Evolutionary conservation across 2,329 filamentous ascomycete genomes (phyloP).

Genomic region (Didymella segeticola): DNA sequence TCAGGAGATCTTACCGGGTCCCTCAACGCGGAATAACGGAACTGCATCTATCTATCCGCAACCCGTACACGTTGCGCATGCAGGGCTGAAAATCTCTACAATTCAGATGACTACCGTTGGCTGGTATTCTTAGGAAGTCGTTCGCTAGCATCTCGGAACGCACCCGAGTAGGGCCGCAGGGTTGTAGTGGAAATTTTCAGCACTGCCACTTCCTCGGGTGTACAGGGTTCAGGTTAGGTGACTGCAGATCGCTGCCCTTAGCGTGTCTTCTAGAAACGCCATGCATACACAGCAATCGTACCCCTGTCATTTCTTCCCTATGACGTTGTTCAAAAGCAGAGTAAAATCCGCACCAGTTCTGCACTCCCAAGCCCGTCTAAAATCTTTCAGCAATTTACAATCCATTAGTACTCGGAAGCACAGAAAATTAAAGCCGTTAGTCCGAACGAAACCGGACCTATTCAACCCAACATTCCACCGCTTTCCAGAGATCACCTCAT

Average conservation of each 20-base stretch:
- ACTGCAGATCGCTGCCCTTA: conserved; percentile 24
- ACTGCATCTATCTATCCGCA: conserved; percentile 3
- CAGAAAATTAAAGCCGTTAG: conserved; percentile 31
- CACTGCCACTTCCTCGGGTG: conserved; percentile 15
- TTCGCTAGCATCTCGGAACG: conserved; percentile 27
- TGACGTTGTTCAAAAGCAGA: conserved; percentile 20
- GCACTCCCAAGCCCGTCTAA: conserved; percentile 29
- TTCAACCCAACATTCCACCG: conserved; percentile 33
- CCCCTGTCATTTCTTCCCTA: conserved; percentile 23
- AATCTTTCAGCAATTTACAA: conserved; percentile 47
- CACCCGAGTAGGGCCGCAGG: conserved; percentile 28
- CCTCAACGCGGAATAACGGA: background rate
- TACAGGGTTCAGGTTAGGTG: conserved; percentile 12
- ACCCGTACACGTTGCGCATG: conserved; percentile 15
- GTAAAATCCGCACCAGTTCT: conserved; percentile 29
- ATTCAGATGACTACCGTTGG: conserved; percentile 19
- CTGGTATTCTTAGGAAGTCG: conserved; percentile 28
- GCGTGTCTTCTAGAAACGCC: conserved; percentile 27
- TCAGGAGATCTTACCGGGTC: conserved; percentile 5
- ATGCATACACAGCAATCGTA: conserved; percentile 17
- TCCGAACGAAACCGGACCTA: conserved; percentile 36
- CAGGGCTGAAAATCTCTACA: conserved; percentile 10
- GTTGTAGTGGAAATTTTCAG: conserved; percentile 21
- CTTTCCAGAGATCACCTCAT: conserved; percentile 44
- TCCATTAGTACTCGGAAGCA: conserved; percentile 28